phyloP scores from a whole-genome alignment of 2,329 filamentous ascomycete genomes.

The Emmonsiellopsis sp. region DNA sequence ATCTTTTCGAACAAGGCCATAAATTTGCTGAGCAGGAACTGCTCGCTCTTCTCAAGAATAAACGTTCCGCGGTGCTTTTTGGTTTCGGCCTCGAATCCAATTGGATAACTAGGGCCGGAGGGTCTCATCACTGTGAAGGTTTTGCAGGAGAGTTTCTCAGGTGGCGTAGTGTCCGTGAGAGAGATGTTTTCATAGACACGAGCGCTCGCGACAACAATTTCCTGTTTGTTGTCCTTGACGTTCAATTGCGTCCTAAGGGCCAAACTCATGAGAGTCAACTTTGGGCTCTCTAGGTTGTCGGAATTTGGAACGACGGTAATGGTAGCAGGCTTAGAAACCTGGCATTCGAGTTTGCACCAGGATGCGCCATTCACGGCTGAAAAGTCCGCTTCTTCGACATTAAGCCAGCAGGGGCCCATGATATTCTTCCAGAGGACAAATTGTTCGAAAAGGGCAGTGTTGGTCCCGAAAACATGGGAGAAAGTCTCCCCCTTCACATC shows the following conservation, averaged over 20 bases:
- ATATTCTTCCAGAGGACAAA: conserved; percentile 98
- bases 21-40: conserved; percentile 78
- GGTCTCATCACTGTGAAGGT: conserved; percentile 90
- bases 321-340: conserved; percentile 66
- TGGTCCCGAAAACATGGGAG: conserved; percentile 86
- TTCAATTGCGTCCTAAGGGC: conserved; percentile 83
- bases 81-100: conserved; percentile 73
- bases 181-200: conserved; percentile 87
- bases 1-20: conserved; percentile 77
- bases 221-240: conserved; percentile 87
- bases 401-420: conserved; percentile 97
- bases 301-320: conserved; percentile 65
- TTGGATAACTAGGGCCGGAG: conserved; percentile 62
- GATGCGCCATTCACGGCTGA: conserved; percentile 80
- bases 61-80: conserved; percentile 67
- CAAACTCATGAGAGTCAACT: conserved; percentile 91
- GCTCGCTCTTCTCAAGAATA: conserved; percentile 73
- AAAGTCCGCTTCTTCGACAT: conserved; percentile 79
- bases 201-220: conserved; percentile 83
- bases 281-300: conserved; percentile 73
- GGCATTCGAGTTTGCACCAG: conserved; percentile 90
- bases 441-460: conserved; percentile 91
- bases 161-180: conserved; percentile 75
- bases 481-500: conserved; percentile 75
- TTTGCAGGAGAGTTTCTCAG: conserved; percentile 78